phyloP scores from a whole-genome alignment of 441 rosid genomes.

The Sinapis alba region DNA sequence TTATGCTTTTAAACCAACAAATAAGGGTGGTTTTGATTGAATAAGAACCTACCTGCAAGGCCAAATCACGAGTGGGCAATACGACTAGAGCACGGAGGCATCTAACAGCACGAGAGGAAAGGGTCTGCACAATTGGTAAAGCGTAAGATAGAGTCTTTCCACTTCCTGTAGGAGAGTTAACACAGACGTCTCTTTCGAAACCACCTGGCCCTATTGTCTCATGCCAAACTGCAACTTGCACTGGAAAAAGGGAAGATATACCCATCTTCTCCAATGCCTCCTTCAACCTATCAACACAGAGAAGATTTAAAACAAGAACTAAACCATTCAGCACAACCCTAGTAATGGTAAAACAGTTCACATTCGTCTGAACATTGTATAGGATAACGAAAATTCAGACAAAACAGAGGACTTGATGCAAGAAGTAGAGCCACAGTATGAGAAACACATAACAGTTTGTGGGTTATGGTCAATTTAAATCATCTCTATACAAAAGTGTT shows the following conservation, averaged over 20 bases:
- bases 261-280: conserved; percentile 65
- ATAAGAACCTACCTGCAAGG: conserved; percentile 65
- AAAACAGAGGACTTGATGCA: background rate
- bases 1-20: too few relatives aligned
- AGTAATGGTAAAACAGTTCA: background rate
- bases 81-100: conserved; percentile 89
- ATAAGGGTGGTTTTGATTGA: background rate
- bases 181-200: conserved; percentile 82
- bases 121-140: conserved; percentile 78
- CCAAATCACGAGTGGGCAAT: conserved; percentile 91
- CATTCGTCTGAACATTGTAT: background rate
- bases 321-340: background rate
- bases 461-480: background rate
- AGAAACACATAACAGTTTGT: background rate
- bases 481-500: background rate
- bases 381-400: too few relatives aligned
- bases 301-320: background rate
- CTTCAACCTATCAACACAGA: conserved; percentile 50
- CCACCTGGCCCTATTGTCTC: conserved; percentile 90
- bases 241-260: conserved; percentile 71
- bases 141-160: conserved; percentile 95
- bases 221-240: conserved; percentile 93
- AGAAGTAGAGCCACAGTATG: background rate
- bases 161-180: conserved; percentile 94
- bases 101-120: conserved; percentile 65